Conservation (phyloP, 1,139 yeast genomes). For the Hemisphaericaspora lyxosophila region DNA sequence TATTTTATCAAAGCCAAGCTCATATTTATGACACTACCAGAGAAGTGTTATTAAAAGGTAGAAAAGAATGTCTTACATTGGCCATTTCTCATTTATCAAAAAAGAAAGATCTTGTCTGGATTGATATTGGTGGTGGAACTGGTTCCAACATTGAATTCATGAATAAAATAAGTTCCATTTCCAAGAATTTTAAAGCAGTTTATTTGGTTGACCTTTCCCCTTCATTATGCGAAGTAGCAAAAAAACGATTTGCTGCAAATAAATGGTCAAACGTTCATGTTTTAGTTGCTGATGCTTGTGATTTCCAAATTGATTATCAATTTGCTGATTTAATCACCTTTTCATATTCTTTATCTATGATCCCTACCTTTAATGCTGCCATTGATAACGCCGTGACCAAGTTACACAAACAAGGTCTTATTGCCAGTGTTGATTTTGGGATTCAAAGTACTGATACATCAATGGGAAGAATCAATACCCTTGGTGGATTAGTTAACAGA, state of each 20-base stretch:
- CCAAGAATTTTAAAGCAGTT: conserved; percentile 58
- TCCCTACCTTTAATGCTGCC: conserved; percentile 80
- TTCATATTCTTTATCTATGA: conserved; percentile 81
- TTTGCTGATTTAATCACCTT: conserved; percentile 66
- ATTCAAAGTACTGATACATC: conserved; percentile 66
- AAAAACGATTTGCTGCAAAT: conserved; percentile 48
- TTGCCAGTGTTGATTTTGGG: conserved; percentile 78
- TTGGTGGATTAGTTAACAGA: conserved; percentile 71
- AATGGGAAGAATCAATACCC: conserved; percentile 68
- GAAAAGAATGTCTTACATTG: conserved; percentile 61
- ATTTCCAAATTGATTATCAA: conserved; percentile 51
- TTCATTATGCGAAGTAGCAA: conserved; percentile 71
- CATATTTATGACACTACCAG: conserved; percentile 73
- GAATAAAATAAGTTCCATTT: conserved; percentile 54
- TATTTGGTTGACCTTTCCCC: conserved; percentile 77
- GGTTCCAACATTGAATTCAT: conserved; percentile 79
- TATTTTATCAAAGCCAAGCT: conserved; percentile 75
- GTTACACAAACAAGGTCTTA: conserved; percentile 56
- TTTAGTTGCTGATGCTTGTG: conserved; percentile 73
- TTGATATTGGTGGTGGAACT: conserved; percentile 85
- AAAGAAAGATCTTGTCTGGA: conserved; percentile 61
- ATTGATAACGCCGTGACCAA: conserved; percentile 62
- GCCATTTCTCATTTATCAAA: conserved; percentile 55
- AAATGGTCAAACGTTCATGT: conserved; percentile 68
- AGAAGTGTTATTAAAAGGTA: conserved; percentile 62